Base-by-base conservation (phyloP, 2,329 filamentous ascomycete genomes). In the Pseudophaeomoniella oleicola region DNA sequence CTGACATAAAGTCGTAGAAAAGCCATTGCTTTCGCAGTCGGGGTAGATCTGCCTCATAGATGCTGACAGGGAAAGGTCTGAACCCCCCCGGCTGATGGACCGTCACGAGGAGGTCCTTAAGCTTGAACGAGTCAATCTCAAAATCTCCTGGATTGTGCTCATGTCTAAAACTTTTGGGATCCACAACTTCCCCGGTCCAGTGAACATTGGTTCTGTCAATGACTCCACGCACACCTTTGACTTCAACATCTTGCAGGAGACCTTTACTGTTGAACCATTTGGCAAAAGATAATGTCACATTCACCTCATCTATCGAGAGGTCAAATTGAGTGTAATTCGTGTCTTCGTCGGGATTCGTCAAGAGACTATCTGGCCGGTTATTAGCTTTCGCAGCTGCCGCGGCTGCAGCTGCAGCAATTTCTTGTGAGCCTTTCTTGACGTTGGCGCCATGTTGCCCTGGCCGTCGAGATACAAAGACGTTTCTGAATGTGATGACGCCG, bases 261-360 rank as follows among this genome's bases (percentile, higher is more conserved):
- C 90, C 90, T 56, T 88, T 94, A 15, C 90, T 88, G 48, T 94
- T 96, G 75, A 93, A 92, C 90, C 90, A 98, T 54, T 94, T 96
- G n/a, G 86, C 71, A 48, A 98, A 96, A 0, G 90, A 98, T 16
- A 98, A 58, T 0, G 88, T 96, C 30, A 98, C 88, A 51, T 98
- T 94, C 42, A 98, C 84, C 1, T 84, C 92, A 43, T 90, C 84
- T 40, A 98, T 84, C 0, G 86, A 94, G 12, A 98, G 67, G 51
- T 98, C 90, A 48, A 94, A 98, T 48, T 98, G 90, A 0, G 87
- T 94, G 56, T 96, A 98, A 53, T 98, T 98, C 13, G 83, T 85
- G 52, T 96, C 88, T 51, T 96, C 87, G 30, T 50, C 45, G 19
- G 59, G 56, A 36, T 63, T 64, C 27, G 59, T 55, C 29, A 52